Percentiles rank a stretch among this genome's conserved stretches.
Evolutionary conservation across 2,329 filamentous ascomycete genomes (phyloP).

Genomic region (Cercospora nicotianae): DNA sequence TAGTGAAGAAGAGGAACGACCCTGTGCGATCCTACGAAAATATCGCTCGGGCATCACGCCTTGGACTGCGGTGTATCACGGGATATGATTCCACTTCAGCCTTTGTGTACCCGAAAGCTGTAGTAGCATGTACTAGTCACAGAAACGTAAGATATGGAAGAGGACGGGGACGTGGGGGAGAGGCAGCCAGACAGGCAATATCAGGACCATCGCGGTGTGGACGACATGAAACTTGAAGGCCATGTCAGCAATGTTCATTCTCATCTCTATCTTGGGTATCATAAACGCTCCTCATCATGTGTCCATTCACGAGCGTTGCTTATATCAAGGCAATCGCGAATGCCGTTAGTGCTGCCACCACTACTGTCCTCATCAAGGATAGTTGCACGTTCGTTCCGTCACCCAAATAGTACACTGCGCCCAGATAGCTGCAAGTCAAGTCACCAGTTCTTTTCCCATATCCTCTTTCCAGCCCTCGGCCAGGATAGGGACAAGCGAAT

Average conservation of each 20-base stretch:
- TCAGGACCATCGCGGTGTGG: background rate
- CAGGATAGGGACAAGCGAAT: slow-evolving; percentile 69
- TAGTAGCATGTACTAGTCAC: background rate
- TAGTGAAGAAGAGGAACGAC: background rate
- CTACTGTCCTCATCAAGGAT: background rate
- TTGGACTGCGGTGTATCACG: background rate
- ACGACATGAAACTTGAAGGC: background rate
- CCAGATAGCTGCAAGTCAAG: slow-evolving; percentile 40
- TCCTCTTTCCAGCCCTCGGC: slow-evolving; percentile 50
- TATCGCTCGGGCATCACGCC: background rate
- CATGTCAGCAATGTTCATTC: background rate
- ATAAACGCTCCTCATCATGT: background rate
- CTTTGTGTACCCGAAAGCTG: background rate
- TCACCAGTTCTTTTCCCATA: slow-evolving; percentile 47
- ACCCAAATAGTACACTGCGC: slow-evolving; percentile 39
- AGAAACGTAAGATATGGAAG: background rate
- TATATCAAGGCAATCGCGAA: background rate
- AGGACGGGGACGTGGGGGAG: background rate
- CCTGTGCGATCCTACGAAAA: background rate
- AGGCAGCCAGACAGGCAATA: background rate
- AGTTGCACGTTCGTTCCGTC: slow-evolving; percentile 14
- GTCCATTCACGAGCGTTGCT: background rate
- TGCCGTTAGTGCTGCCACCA: background rate
- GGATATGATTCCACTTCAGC: background rate
- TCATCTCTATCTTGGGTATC: slow-evolving; percentile 14